Evolutionary conservation across 1,139 yeast species (phyloP).

Genomic region (Lodderomyces orthopsilosis): DNA sequence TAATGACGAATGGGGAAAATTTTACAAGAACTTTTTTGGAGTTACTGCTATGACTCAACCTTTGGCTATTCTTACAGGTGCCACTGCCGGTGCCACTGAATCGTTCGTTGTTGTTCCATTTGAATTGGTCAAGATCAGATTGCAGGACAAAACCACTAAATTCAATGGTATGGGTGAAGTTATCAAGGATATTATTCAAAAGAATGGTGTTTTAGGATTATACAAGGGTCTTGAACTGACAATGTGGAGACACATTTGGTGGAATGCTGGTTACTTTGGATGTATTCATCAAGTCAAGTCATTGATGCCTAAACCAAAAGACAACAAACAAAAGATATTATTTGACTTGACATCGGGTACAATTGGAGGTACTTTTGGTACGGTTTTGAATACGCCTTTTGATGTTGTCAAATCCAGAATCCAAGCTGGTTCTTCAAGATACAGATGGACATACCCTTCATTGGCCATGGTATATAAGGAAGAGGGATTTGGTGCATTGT

Average conservation of each 20-base stretch:
- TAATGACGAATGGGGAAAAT: constrained; percentile 92
- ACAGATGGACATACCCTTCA: constrained; percentile 90
- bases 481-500: constrained; percentile 85
- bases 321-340: constrained; percentile 66
- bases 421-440: constrained; percentile 84
- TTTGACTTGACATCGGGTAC: constrained; percentile 91
- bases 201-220: constrained; percentile 78
- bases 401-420: constrained; percentile 98
- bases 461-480: constrained; percentile 74
- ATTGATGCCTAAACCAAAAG: constrained; percentile 74
- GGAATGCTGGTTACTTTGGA: constrained; percentile 99
- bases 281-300: constrained; percentile 83
- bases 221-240: constrained; percentile 97
- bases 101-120: constrained; percentile 96
- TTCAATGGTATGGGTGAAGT: constrained; percentile 88
- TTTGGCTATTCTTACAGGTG: constrained; percentile 88
- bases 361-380: constrained; percentile 96
- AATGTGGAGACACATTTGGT: constrained; percentile 90
- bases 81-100: constrained; percentile 97
- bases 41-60: constrained; percentile 72
- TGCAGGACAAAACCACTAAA: constrained; percentile 83
- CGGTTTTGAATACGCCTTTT: constrained; percentile 89
- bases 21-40: constrained; percentile 74
- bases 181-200: constrained; percentile 63
- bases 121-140: constrained; percentile 80